A percentile compares a stretch with the other conserved stretches of the same genome.
Conservation (phyloP, 2,329 filamentous ascomycete species). For the Clonostachys rhizophaga region DNA sequence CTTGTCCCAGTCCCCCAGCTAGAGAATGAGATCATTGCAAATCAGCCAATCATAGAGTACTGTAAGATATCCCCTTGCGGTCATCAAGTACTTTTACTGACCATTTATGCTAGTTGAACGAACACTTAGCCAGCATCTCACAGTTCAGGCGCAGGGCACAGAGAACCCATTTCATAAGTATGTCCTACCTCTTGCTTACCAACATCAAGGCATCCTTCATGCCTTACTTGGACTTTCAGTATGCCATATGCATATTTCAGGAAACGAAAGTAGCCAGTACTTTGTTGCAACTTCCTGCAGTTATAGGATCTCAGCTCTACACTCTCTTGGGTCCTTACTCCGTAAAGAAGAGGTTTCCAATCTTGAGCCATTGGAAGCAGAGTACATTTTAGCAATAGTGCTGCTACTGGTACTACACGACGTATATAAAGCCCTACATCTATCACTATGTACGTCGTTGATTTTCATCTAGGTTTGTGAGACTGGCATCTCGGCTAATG, state of each 20-base stretch:
- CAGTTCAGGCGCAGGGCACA: constrained; percentile 2
- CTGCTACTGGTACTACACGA: constrained; percentile 16
- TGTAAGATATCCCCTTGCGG: too few species aligned
- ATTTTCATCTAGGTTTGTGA: constrained; percentile 13
- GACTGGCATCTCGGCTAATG: constrained; percentile 15
- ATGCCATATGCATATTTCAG: constrained; percentile 13
- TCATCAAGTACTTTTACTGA: too few species aligned
- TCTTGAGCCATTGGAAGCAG: constrained; percentile 9
- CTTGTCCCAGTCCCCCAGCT: too few species aligned
- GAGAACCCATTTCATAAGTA: constrained; percentile 13
- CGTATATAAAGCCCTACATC: constrained; percentile 3
- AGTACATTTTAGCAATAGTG: constrained; percentile 14
- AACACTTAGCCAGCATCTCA: too few species aligned
- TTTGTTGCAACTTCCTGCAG: constrained; percentile 9
- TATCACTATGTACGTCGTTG: background rate
- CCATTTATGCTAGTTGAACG: too few species aligned
- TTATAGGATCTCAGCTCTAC: constrained; percentile 12
- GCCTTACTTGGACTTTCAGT: constrained; percentile 15
- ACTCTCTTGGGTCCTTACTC: constrained; percentile 9
- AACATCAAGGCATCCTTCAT: constrained; percentile 15
- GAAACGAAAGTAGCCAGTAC: constrained; percentile 3
- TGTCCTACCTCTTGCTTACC: constrained; percentile 12
- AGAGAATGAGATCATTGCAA: too few species aligned
- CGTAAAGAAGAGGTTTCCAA: constrained; percentile 8
- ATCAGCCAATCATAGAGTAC: too few species aligned